Percentiles rank a stretch among this genome's conserved stretches.
Evolutionary conservation across 73 alveolate genomes (phyloP).

Genomic region (Stentor roeselii): DNA sequence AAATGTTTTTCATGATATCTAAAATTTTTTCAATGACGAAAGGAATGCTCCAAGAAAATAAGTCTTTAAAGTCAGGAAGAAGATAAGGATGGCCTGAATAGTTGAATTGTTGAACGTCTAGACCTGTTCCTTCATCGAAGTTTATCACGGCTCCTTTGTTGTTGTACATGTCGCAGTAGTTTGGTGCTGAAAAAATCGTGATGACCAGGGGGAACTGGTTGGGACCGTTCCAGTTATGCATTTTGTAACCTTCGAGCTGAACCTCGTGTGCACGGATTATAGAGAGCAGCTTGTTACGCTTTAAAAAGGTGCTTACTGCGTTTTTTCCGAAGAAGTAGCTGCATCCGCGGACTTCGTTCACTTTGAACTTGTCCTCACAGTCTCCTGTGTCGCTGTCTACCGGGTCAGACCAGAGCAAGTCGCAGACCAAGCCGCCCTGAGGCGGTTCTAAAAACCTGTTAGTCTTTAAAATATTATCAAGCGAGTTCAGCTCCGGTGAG

Average conservation of each 20-base stretch:
- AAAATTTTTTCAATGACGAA: conserved; percentile 70
- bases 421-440: conserved; percentile 64
- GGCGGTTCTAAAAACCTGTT: conserved; percentile 76
- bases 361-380: not conserved
- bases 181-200: conserved; percentile 76
- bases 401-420: conserved; percentile 78
- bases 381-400: conserved; percentile 50
- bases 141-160: conserved; percentile 81
- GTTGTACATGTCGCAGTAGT: conserved; percentile 76
- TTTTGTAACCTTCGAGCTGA: conserved; percentile 78
- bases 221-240: not conserved
- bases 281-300: conserved; percentile 50
- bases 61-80: conserved; percentile 71
- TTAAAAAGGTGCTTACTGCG: conserved; percentile 60
- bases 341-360: conserved; percentile 90
- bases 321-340: conserved; percentile 64
- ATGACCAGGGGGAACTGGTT: conserved; percentile 59
- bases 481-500: conserved; percentile 73
- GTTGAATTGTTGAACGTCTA: conserved; percentile 66
- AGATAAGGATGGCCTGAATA: conserved; percentile 68
- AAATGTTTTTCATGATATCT: conserved; percentile 46
- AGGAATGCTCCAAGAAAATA: conserved; percentile 73
- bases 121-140: conserved; percentile 64
- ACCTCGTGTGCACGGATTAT: conserved; percentile 79
- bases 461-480: conserved; percentile 43